phyloP scores from a whole-genome alignment of 2,329 filamentous ascomycete species.

The Chrysoporthe puriensis region DNA sequence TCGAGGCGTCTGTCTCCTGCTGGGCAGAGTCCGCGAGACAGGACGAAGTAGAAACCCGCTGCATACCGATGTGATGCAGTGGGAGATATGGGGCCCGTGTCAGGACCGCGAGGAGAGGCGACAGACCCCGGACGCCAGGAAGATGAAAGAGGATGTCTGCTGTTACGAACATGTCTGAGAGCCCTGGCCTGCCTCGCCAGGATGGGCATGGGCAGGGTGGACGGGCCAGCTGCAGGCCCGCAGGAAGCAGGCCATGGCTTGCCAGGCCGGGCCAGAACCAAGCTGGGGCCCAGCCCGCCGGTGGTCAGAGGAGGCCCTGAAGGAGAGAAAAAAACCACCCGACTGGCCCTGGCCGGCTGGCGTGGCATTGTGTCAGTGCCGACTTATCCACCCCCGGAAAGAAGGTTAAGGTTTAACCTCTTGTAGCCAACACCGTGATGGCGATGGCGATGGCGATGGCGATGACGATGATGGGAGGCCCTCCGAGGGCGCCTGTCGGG shows the following conservation, averaged over 20 bases:
- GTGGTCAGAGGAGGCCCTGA: neutral
- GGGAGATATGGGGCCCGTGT: slow-evolving; percentile 12
- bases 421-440: neutral
- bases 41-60: slow-evolving; percentile 27
- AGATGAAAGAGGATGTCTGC: slow-evolving; percentile 7
- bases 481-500: no score
- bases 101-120: slow-evolving; percentile 2
- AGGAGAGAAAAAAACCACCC: neutral
- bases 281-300: no score
- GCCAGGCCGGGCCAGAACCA: neutral
- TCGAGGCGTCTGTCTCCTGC: neutral
- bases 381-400: neutral
- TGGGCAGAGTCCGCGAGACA: neutral
- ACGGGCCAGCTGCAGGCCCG: neutral
- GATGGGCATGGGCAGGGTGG: slow-evolving; percentile 13
- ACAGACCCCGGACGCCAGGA: slow-evolving; percentile 6
- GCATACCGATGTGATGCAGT: slow-evolving; percentile 19
- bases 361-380: slow-evolving; percentile 1
- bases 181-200: slow-evolving; percentile 19
- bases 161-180: slow-evolving; percentile 28
- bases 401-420: slow-evolving; percentile 1
- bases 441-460: neutral
- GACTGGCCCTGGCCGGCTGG: neutral
- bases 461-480: neutral
- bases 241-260: neutral